These are phyloP conservation scores for Hydrangea macrophylla DNA, from an alignment of 148 eudicot species.

Conservation along the genomic window DNA sequence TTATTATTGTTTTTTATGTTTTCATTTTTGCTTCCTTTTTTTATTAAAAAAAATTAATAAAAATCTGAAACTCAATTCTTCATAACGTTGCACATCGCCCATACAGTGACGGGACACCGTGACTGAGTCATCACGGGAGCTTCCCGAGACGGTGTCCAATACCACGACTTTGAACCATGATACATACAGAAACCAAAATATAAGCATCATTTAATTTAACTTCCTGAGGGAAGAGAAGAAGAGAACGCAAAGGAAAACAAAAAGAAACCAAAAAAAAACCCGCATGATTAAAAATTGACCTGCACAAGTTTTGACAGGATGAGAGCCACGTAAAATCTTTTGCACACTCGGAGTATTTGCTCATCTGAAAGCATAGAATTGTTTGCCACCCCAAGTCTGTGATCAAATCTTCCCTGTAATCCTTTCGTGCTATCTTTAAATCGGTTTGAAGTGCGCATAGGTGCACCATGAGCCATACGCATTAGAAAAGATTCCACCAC, in stretches of 20 bases:
- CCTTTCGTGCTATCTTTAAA: conserved; percentile 47
- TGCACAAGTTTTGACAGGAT: conserved; percentile 89
- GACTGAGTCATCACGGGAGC: too few species aligned
- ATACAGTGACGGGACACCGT: too few species aligned
- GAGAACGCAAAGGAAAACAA: neutral
- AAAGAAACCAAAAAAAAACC: neutral
- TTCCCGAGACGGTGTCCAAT: too few species aligned
- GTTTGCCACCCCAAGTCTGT: conserved; percentile 40
- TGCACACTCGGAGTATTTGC: conserved; percentile 81
- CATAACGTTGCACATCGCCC: too few species aligned
- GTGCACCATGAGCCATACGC: conserved; percentile 98
- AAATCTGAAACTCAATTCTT: too few species aligned
- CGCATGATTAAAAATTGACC: conserved; percentile 35
- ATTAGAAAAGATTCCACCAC: conserved; percentile 89
- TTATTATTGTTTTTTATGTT: too few species aligned
- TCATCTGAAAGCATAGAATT: conserved; percentile 65
- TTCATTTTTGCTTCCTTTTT: too few species aligned
- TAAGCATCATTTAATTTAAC: too few species aligned
- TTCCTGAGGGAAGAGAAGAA: neutral
- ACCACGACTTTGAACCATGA: too few species aligned
- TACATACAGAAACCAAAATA: too few species aligned
- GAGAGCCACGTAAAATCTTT: conserved; percentile 91
- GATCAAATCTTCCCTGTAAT: conserved; percentile 42
- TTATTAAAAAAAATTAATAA: too few species aligned
- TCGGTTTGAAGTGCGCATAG: conserved; percentile 50